Evolutionary conservation across 164 flowering plant species (phyloP).

Genomic region (Umbellularia californica): DNA sequence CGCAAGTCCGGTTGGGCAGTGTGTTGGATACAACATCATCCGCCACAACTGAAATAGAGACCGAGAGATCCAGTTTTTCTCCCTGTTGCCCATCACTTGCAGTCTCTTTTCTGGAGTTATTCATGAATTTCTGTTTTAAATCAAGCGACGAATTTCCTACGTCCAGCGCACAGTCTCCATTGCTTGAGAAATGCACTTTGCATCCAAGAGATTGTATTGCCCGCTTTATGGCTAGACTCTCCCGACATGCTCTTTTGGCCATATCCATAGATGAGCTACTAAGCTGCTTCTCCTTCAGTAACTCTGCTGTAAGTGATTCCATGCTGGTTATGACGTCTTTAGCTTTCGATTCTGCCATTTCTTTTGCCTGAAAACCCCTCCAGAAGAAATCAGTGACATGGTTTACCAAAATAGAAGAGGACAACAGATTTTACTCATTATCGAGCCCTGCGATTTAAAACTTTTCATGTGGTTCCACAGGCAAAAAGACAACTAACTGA

Average conservation of each 20-base stretch:
- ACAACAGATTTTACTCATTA: too few species aligned
- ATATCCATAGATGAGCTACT: constrained; percentile 55
- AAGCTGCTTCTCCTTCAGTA: constrained; percentile 59
- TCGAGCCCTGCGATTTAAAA: too few species aligned
- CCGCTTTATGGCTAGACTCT: constrained; percentile 71
- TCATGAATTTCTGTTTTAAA: constrained; percentile 23
- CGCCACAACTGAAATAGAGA: constrained; percentile 41
- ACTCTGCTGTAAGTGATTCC: constrained; percentile 58
- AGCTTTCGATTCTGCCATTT: constrained; percentile 64
- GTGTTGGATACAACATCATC: constrained; percentile 36
- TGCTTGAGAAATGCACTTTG: constrained; percentile 63
- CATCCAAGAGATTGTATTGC: constrained; percentile 88
- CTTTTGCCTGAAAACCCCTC: constrained; percentile 63
- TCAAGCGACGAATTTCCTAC: constrained; percentile 40
- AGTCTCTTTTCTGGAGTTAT: constrained; percentile 30
- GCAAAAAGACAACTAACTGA: too few species aligned
- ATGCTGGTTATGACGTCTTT: constrained; percentile 40
- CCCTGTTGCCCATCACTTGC: constrained; percentile 26
- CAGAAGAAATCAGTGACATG: constrained; percentile 4
- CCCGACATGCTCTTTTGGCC: constrained; percentile 67
- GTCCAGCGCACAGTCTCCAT: constrained; percentile 63
- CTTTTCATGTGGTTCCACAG: too few species aligned
- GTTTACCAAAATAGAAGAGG: too few species aligned
- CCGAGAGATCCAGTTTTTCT: constrained; percentile 66
- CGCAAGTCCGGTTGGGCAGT: constrained; percentile 55